Conservation (phyloP, 2,329 filamentous ascomycete species). For the Monilinia laxa region DNA sequence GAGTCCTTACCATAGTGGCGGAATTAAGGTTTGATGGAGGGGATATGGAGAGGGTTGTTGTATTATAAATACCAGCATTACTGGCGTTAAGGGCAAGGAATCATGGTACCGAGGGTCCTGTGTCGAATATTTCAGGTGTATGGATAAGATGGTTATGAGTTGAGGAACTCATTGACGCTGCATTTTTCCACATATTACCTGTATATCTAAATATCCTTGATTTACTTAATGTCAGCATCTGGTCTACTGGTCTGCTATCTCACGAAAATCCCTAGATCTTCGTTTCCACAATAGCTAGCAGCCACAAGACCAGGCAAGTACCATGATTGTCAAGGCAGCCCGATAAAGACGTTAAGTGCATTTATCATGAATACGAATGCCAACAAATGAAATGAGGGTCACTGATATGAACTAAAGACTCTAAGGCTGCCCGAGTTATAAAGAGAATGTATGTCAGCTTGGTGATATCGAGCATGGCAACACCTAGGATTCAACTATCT, state of each 20-base stretch:
- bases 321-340: background rate
- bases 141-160: background rate
- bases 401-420: background rate
- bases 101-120: conserved; percentile 13
- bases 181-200: background rate
- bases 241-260: background rate
- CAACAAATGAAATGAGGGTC: background rate
- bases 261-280: background rate
- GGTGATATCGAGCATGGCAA: background rate
- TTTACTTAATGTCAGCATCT: background rate
- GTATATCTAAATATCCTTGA: no score
- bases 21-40: conserved; percentile 36
- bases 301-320: background rate
- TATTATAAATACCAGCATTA: conserved; percentile 33
- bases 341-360: background rate
- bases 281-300: background rate
- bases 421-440: background rate
- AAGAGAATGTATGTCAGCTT: background rate
- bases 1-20: conserved; percentile 66
- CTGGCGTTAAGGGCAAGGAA: conserved; percentile 32
- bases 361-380: background rate
- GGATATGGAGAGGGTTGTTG: background rate
- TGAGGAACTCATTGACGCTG: conserved; percentile 1
- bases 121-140: conserved; percentile 1
- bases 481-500: background rate